Conservation (phyloP, 495 filamentous ascomycete genomes). For the Xanthoparmelia taractica region DNA sequence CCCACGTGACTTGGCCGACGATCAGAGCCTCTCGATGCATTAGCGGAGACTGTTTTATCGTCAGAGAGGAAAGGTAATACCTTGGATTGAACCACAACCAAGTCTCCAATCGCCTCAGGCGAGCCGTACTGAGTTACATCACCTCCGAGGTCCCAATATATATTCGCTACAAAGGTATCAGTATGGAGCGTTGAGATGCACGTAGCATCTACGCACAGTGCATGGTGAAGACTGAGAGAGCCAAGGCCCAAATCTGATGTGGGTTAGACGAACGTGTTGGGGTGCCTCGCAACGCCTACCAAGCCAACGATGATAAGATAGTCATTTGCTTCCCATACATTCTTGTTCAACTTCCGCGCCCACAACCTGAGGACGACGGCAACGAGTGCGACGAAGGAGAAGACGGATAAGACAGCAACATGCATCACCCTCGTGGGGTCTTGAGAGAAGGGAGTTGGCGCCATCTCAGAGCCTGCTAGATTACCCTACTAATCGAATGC, state of each 20-base stretch:
- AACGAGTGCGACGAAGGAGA: constrained; percentile 18
- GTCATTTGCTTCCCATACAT: constrained; percentile 13
- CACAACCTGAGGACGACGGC: constrained; percentile 18
- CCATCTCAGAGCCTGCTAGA: background rate
- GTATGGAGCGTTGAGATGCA: background rate
- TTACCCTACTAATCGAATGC: background rate
- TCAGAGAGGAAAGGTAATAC: background rate
- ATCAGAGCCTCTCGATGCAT: constrained; percentile 4
- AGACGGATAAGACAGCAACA: constrained; percentile 14
- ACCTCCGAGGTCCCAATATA: constrained; percentile 18
- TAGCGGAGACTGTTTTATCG: background rate
- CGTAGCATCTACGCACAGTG: constrained; percentile 7
- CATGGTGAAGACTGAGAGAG: constrained; percentile 11
- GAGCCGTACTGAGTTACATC: constrained; percentile 11
- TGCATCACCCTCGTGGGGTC: constrained; percentile 13
- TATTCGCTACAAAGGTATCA: constrained; percentile 4
- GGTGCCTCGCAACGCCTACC: constrained; percentile 6
- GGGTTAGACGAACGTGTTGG: background rate
- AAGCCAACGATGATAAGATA: constrained; percentile 18
- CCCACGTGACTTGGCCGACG: constrained; percentile 26
- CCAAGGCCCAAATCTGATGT: constrained; percentile 19
- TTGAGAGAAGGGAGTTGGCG: background rate
- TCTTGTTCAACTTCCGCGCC: constrained; percentile 18
- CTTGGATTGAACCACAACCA: constrained; percentile 15
- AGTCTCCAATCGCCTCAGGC: constrained; percentile 6